phyloP scores from a whole-genome alignment of 2,329 filamentous ascomycete species.

The Basipetospora chlamydospora region DNA sequence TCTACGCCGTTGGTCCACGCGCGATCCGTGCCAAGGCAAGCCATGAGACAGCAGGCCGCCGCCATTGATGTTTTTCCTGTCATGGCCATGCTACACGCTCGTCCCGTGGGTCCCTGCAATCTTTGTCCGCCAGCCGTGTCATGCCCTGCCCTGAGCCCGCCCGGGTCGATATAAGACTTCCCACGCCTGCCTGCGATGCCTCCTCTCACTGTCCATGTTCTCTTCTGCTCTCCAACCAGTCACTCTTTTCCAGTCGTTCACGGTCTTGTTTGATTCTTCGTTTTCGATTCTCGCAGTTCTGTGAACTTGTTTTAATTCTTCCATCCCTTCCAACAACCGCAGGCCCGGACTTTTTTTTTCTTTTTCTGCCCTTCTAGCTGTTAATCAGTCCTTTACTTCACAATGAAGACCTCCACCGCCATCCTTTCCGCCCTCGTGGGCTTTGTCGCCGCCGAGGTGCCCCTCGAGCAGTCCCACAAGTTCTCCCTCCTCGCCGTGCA shows the following conservation, averaged over 20 bases:
- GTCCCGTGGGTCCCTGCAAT: no score
- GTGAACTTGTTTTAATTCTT: constrained; percentile 9
- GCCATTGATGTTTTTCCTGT: constrained; percentile 1
- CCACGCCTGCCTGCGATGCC: neutral
- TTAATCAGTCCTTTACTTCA: neutral
- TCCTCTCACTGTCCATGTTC: neutral
- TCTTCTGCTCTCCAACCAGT: constrained; percentile 3
- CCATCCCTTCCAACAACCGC: constrained; percentile 6
- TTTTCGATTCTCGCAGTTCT: constrained; percentile 10
- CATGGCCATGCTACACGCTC: no score
- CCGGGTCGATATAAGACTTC: constrained; percentile 1
- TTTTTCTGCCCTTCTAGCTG: constrained; percentile 1
- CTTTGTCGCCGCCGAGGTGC: constrained; percentile 22
- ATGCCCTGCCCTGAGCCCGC: no score
- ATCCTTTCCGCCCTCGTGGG: constrained; percentile 7
- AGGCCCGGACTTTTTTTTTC: constrained; percentile 11
- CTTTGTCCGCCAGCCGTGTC: neutral
- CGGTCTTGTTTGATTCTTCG: constrained; percentile 5
- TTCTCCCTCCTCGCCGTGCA: constrained; percentile 26
- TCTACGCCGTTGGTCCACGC: neutral
- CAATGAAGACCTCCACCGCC: constrained; percentile 9
- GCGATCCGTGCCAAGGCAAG: constrained; percentile 3
- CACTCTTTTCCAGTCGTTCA: constrained; percentile 7
- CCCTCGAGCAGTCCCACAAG: constrained; percentile 37
- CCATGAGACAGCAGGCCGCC: constrained; percentile 3